These are phyloP conservation scores for Hymenoscyphus linearis DNA, from an alignment of 2,329 filamentous ascomycete species.

Conservation along the genomic window DNA sequence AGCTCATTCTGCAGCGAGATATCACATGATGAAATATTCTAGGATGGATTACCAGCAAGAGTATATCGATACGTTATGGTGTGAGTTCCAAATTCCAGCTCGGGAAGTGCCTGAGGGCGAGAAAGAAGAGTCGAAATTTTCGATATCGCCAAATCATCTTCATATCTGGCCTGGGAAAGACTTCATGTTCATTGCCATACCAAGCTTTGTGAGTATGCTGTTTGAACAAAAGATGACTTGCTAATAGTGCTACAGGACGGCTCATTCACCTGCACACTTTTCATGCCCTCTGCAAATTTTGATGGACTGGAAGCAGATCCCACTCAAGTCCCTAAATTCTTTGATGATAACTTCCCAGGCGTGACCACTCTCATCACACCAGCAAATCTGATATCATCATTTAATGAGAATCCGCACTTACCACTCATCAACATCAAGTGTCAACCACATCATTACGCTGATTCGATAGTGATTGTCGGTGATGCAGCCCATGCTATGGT, in stretches of 20 bases:
- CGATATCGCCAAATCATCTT: conserved; percentile 84
- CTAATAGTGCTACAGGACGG: conserved; percentile 57
- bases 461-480: conserved; percentile 77
- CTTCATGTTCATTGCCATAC: conserved; percentile 98
- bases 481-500: conserved; percentile 98
- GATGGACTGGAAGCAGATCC: conserved; percentile 59
- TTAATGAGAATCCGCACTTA: conserved; percentile 77
- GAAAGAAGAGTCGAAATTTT: conserved; percentile 49
- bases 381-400: conserved; percentile 65
- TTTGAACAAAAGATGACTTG: neutral
- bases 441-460: conserved; percentile 74
- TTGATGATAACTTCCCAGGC: conserved; percentile 80
- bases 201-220: conserved; percentile 39
- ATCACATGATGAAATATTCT: conserved; percentile 92
- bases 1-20: conserved; percentile 84
- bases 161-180: conserved; percentile 95
- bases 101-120: conserved; percentile 28
- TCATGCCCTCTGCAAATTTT: conserved; percentile 71
- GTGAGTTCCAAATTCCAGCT: conserved; percentile 80
- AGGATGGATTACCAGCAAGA: conserved; percentile 88
- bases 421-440: conserved; percentile 94
- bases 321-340: conserved; percentile 61
- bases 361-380: conserved; percentile 68
- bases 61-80: conserved; percentile 97
- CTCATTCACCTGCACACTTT: conserved; percentile 92